Base-by-base conservation (phyloP, 176 grass and related monocot species). In the Microstegium vimineum region DNA sequence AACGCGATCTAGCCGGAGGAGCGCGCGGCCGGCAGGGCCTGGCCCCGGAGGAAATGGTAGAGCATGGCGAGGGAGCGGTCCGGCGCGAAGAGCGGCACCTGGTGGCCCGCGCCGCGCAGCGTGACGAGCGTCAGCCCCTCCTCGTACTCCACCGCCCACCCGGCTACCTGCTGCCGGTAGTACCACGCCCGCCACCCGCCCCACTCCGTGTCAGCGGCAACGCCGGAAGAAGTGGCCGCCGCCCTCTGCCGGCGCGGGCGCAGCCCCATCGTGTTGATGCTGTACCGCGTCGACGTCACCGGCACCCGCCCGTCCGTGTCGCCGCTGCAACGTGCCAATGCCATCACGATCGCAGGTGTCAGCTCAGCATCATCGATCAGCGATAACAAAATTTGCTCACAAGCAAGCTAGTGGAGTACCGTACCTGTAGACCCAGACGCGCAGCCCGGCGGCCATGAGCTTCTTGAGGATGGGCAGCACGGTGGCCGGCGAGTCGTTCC, bases 361-460 rank as follows among this genome's bases (percentile, higher is more conserved):
- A 28, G 76, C 32, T 64, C 43, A 46, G 52, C 40, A 35, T 35
- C 25, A 1, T 26, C n/a, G n/a, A n/a, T n/a, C 40, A 12, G 47
- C 22, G 17, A 31, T 0, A 25, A 38, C 3, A 26, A 27, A 4
- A 45, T 14, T 4, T 45, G 42, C 3, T 45, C 42, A 43, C 41
- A 4, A 45, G n/a, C n/a, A n/a, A n/a, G n/a, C n/a, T n/a, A n/a
- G 42, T 45, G 42, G 42, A 45, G 42, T 11, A 45, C n/a, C n/a
- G 13, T 45, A 97, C 94, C 94, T 97, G 81, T 94, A 98, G 6
- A 98, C 92, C 95, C 95, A 98, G 75, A 98, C 11, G 61, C 90
- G 95, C 27, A 98, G 28, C 0, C 90, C 90, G 28, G 88, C 95
- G 57, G 15, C 76, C 92, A 98, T 94, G 84, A 98, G 90, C 89